Conservation (phyloP, 352 stramenopile genomes). For the Nothophytophthora sp. region DNA sequence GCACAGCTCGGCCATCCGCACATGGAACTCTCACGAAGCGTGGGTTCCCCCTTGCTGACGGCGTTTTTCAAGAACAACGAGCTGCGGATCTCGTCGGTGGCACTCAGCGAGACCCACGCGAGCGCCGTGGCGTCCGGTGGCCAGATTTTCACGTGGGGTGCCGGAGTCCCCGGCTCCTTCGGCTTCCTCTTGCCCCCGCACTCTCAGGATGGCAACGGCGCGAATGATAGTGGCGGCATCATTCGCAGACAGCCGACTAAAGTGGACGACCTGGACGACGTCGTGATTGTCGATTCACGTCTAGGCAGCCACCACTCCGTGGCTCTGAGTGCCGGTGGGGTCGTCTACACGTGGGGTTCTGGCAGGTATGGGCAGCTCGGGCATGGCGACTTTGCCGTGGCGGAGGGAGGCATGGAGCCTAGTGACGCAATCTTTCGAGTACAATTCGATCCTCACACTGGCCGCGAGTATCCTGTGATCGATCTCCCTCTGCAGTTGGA, state of each 20-base stretch:
- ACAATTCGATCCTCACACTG: constrained; percentile 70
- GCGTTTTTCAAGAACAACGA: constrained; percentile 79
- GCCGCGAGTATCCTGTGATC: constrained; percentile 63
- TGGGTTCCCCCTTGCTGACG: constrained; percentile 44
- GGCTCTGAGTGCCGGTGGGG: constrained; percentile 54
- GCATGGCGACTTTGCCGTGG: constrained; percentile 55
- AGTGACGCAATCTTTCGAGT: constrained; percentile 60
- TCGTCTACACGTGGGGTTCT: constrained; percentile 74
- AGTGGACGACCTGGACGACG: constrained; percentile 72
- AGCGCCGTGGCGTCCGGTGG: constrained; percentile 65
- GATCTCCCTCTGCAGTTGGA: constrained; percentile 73
- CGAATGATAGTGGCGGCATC: constrained; percentile 9
- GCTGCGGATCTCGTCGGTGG: constrained; percentile 46
- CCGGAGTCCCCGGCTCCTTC: constrained; percentile 63
- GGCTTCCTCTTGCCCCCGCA: constrained; percentile 42
- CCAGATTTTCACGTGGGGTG: constrained; percentile 72
- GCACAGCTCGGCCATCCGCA: constrained; percentile 53
- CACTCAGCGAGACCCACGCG: constrained; percentile 57
- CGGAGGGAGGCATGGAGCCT: constrained; percentile 14
- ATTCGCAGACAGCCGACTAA: constrained; percentile 41
- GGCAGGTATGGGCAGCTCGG: constrained; percentile 71
- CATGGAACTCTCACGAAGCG: constrained; percentile 37
- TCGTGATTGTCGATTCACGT: constrained; percentile 40
- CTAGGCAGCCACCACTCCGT: constrained; percentile 72
- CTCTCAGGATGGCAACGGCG: constrained; percentile 12